Percentiles rank a stretch among this genome's conserved stretches.
These are phyloP conservation scores for Penicillium sp. DNA, from an alignment of 2,329 filamentous ascomycete species.

Conservation along the genomic window DNA sequence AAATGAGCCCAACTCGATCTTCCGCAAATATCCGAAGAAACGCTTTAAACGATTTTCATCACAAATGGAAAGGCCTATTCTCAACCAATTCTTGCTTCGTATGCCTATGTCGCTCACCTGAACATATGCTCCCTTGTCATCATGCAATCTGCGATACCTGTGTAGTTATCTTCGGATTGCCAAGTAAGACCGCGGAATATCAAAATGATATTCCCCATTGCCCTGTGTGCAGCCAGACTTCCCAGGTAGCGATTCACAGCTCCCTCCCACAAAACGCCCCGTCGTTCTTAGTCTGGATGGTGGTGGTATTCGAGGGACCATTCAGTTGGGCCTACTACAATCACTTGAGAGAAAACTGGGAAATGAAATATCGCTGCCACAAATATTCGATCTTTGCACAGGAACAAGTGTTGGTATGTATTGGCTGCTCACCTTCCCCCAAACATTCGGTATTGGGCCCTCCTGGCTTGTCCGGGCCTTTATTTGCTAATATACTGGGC, in stretches of 20 bases:
- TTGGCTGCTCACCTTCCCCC: too few relatives aligned
- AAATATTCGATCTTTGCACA: constrained; percentile 4
- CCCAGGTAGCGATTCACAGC: constrained; percentile 5
- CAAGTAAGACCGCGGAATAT: constrained; percentile 8
- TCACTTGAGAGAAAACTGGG: constrained; percentile 16
- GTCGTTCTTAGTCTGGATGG: constrained; percentile 20
- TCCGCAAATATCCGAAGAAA: neutral
- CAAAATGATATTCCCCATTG: constrained; percentile 5
- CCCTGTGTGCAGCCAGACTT: constrained; percentile 2
- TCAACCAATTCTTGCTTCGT: constrained; percentile 12
- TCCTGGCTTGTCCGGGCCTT: neutral
- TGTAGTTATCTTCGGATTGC: constrained; percentile 11
- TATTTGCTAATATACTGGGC: too few relatives aligned
- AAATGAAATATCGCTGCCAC: neutral
- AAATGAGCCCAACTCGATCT: too few relatives aligned
- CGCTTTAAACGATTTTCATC: neutral
- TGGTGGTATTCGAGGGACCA: constrained; percentile 17
- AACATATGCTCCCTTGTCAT: constrained; percentile 17
- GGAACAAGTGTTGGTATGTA: constrained; percentile 20
- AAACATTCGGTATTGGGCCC: too few relatives aligned
- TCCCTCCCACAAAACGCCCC: constrained; percentile 20
- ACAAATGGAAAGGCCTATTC: neutral
- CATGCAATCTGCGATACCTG: constrained; percentile 21
- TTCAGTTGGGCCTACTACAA: constrained; percentile 17
- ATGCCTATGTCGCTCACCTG: constrained; percentile 15